Percentiles rank a stretch among this genome's conserved stretches.
Evolutionary conservation across 495 filamentous ascomycete genomes (phyloP).

Genomic region (Xylaria cubensis): DNA sequence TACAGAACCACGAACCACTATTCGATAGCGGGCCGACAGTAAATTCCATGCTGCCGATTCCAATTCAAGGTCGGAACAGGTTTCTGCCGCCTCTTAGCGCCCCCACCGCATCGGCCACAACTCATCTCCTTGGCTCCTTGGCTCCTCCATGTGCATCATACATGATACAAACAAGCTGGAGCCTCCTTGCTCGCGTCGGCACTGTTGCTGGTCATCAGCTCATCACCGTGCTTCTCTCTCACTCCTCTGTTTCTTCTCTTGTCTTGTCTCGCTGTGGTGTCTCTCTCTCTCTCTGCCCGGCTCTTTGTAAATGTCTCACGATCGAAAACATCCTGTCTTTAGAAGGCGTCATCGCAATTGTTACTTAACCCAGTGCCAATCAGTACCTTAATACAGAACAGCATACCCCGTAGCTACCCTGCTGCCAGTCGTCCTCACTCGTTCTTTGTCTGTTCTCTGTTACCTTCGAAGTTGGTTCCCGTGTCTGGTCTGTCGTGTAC

Average conservation of each 20-base stretch:
- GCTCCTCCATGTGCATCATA: constrained; percentile 24
- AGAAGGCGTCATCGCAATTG: neutral
- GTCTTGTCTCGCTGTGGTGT: neutral
- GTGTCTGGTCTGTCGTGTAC: neutral
- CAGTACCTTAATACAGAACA: constrained; percentile 4
- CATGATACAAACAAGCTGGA: constrained; percentile 24
- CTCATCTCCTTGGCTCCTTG: neutral
- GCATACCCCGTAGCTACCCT: neutral
- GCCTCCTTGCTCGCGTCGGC: constrained; percentile 24
- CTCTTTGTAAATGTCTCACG: constrained; percentile 13
- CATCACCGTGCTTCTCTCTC: neutral
- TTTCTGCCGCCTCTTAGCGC: constrained; percentile 18
- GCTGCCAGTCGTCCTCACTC: neutral
- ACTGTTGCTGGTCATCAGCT: constrained; percentile 16
- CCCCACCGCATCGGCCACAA: constrained; percentile 8
- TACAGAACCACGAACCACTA: neutral
- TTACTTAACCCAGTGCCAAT: neutral
- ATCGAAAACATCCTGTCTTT: constrained; percentile 1
- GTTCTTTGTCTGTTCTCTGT: constrained; percentile 9
- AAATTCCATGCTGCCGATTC: constrained; percentile 6
- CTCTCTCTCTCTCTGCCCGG: neutral
- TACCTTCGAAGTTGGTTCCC: neutral
- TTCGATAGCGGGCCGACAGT: neutral
- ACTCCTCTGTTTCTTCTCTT: neutral
- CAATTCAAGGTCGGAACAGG: constrained; percentile 19